Evolutionary conservation across 192 early-diverging fungal genomes (phyloP).

Genomic region (Coemansia sp.): DNA sequence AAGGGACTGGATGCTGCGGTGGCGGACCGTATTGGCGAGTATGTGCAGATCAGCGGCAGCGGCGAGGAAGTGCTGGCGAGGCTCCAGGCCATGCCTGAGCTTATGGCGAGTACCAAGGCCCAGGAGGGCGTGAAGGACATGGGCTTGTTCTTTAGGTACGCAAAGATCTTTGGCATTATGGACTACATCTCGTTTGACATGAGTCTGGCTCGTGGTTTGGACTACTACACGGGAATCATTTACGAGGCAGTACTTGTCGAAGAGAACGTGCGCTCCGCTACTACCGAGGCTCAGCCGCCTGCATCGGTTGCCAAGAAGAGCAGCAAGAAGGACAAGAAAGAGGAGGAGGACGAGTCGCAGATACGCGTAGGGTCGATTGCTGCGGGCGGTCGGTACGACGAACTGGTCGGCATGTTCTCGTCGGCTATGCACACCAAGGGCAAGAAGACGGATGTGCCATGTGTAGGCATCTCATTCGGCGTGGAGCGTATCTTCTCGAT

Average conservation of each 20-base stretch:
- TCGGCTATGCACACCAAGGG: constrained; percentile 61
- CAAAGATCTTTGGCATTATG: constrained; percentile 75
- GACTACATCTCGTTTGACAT: constrained; percentile 85
- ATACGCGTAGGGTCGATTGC: constrained; percentile 94
- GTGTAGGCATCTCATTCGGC: constrained; percentile 94
- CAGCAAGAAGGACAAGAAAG: constrained; percentile 16
- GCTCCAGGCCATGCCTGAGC: constrained; percentile 66
- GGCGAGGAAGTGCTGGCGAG: constrained; percentile 74
- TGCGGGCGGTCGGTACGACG: constrained; percentile 96
- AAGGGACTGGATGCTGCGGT: constrained; percentile 79
- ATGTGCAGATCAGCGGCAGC: constrained; percentile 76
- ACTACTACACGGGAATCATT: constrained; percentile 99
- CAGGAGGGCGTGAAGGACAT: constrained; percentile 85
- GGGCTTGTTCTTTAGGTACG: constrained; percentile 80
- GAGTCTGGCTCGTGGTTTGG: constrained; percentile 93
- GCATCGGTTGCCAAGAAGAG: constrained; percentile 3
- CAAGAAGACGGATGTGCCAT: constrained; percentile 74
- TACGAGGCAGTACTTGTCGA: constrained; percentile 87
- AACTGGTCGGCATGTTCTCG: constrained; percentile 95
- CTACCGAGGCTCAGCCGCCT: constrained; percentile 26
- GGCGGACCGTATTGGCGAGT: constrained; percentile 93
- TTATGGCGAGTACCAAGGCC: constrained; percentile 71
- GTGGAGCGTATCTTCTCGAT: constrained; percentile 96
- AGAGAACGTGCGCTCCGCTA: constrained; percentile 30
- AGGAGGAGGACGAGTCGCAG: constrained; percentile 68